phyloP scores from a whole-genome alignment of 495 filamentous ascomycete genomes.

The Pyrenopolyporus hunteri region DNA sequence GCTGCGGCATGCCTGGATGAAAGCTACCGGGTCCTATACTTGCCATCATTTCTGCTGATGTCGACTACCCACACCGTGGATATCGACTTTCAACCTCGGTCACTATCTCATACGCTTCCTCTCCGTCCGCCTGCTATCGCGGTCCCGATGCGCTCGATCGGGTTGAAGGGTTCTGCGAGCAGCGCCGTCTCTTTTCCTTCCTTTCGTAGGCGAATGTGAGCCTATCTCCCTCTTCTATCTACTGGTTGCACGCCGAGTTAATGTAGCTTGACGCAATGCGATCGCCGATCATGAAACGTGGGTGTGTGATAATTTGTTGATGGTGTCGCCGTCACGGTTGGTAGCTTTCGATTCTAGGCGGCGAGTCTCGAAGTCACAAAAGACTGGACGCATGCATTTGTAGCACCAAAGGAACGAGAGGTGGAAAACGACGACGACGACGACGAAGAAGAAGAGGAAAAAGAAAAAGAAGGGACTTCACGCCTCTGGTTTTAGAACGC shows the following conservation, averaged over 20 bases:
- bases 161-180: not conserved
- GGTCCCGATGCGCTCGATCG: constrained; percentile 22
- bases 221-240: constrained; percentile 6
- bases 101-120: constrained; percentile 54
- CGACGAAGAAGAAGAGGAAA: not conserved
- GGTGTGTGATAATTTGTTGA: not conserved
- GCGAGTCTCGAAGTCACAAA: constrained; percentile 8
- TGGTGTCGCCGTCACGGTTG: constrained; percentile 13
- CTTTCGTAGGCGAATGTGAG: not conserved
- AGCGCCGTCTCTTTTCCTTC: not conserved
- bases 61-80: constrained; percentile 59
- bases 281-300: constrained; percentile 12
- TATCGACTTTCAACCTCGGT: constrained; percentile 48
- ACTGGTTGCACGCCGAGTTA: not conserved
- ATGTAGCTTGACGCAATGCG: constrained; percentile 20
- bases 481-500: not conserved
- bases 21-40: constrained; percentile 70
- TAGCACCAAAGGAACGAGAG: not conserved
- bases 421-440: not conserved
- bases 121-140: constrained; percentile 6
- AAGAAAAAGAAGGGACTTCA: not conserved
- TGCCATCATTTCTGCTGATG: constrained; percentile 64
- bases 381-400: constrained; percentile 21
- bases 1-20: constrained; percentile 76
- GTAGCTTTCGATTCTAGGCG: constrained; percentile 9